A percentile compares a stretch with the other conserved stretches of the same genome.
Evolutionary conservation across 176 grass and related monocot genomes (phyloP).

Genomic region (sorghum (Sorghum bicolor)): DNA sequence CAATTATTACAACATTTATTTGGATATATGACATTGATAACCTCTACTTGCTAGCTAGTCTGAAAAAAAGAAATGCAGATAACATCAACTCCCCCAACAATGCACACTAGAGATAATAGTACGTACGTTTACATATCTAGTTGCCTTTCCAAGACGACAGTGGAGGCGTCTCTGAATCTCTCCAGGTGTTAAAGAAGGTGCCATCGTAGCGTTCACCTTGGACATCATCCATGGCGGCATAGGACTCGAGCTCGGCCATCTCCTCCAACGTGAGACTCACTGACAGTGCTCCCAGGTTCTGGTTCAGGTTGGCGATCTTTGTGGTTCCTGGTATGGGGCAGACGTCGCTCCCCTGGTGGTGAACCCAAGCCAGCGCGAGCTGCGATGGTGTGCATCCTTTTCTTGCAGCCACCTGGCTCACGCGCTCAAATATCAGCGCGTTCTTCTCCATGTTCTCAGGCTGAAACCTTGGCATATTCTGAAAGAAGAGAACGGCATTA

Average conservation of each 20-base stretch:
- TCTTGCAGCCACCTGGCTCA: conserved; percentile 36
- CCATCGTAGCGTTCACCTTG: conserved; percentile 14
- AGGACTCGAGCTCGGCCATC: conserved; percentile 50
- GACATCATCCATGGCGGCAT: conserved; percentile 4
- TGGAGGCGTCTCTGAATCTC: conserved; percentile 40
- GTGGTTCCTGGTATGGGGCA: conserved; percentile 68
- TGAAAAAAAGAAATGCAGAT: too few species aligned
- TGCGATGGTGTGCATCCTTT: conserved; percentile 64
- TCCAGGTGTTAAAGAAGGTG: conserved; percentile 4
- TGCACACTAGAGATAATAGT: too few species aligned
- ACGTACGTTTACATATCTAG: neutral
- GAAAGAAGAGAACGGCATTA: neutral
- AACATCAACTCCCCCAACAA: too few species aligned
- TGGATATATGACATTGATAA: too few species aligned
- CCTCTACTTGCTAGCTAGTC: too few species aligned
- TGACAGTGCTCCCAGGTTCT: conserved; percentile 45
- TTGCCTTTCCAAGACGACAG: conserved; percentile 38
- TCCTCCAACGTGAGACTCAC: conserved; percentile 45
- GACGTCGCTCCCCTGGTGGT: conserved; percentile 52
- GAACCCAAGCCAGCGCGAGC: conserved; percentile 54
- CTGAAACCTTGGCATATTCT: conserved; percentile 46
- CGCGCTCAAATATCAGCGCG: conserved; percentile 31
- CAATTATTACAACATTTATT: too few species aligned
- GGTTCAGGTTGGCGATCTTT: conserved; percentile 50
- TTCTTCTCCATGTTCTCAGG: conserved; percentile 51